These are phyloP conservation scores for Picea sitchensis DNA, from an alignment of 75 land plant species.

Conservation along the genomic window DNA sequence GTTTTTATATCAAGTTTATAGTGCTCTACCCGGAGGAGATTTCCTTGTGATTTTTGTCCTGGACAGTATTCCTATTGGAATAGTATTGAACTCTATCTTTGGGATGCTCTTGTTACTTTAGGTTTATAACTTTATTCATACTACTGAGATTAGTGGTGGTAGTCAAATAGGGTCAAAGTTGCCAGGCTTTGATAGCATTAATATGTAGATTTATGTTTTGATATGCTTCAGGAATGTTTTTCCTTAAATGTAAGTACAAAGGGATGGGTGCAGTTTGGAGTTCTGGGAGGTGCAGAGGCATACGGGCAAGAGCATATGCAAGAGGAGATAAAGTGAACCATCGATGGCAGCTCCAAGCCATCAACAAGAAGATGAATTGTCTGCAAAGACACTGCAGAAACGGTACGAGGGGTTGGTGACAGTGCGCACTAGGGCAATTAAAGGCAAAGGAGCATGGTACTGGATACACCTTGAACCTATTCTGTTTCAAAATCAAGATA, in stretches of 20 bases:
- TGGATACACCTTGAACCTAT: no score
- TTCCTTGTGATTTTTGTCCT: neutral
- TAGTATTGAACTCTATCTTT: neutral
- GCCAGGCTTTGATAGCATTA: neutral
- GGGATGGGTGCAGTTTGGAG: conserved; percentile 10
- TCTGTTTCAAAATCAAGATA: no score
- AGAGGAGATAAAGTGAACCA: conserved; percentile 2
- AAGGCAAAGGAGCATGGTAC: no score
- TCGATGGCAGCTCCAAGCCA: conserved; percentile 14
- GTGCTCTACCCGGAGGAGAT: neutral
- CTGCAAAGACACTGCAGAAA: conserved; percentile 23
- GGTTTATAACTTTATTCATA: neutral
- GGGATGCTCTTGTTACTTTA: neutral
- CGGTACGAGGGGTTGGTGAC: no score
- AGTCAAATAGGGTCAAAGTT: neutral
- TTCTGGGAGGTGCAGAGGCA: conserved; percentile 3
- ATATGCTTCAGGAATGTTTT: neutral
- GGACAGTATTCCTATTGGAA: neutral
- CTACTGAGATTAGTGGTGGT: neutral
- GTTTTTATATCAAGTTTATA: neutral
- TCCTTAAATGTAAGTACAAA: no score
- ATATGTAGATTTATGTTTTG: neutral
- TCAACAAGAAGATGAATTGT: conserved; percentile 39
- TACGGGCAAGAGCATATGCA: conserved; percentile 10
- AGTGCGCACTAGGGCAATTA: no score